Evolutionary conservation across 345 rosid species (phyloP).

Genomic region (Moricandia moricandioides): DNA sequence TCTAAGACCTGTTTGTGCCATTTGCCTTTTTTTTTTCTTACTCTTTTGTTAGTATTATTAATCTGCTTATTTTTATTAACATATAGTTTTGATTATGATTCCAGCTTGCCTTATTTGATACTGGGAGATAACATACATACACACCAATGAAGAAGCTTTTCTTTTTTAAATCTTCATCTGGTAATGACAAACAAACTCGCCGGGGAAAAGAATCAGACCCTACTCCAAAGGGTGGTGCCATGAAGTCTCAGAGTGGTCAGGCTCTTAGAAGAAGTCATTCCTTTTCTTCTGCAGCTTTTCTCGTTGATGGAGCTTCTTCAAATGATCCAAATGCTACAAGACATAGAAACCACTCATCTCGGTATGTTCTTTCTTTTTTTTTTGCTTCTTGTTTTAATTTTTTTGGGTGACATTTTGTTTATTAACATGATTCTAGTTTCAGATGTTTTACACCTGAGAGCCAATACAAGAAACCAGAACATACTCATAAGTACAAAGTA

Average conservation of each 20-base stretch:
- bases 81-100: neutral
- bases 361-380: conserved; percentile 52
- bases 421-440: conserved; percentile 6
- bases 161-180: conserved; percentile 61
- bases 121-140: neutral
- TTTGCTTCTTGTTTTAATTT: conserved; percentile 29
- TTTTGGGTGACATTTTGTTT: neutral
- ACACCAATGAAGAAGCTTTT: conserved; percentile 83
- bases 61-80: neutral
- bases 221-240: conserved; percentile 37
- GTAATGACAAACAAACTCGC: conserved; percentile 46
- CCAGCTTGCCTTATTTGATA: neutral
- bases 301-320: conserved; percentile 46
- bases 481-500: conserved; percentile 39
- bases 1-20: conserved; percentile 28
- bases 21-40: neutral
- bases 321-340: conserved; percentile 39
- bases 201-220: conserved; percentile 41
- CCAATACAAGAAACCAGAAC: conserved; percentile 41
- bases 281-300: conserved; percentile 61
- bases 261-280: conserved; percentile 81
- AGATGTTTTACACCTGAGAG: conserved; percentile 49
- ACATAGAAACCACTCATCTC: conserved; percentile 41
- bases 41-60: neutral
- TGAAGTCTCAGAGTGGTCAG: conserved; percentile 51